Conservation (phyloP, 805 yeast genomes). For the Candida glaebosa region DNA sequence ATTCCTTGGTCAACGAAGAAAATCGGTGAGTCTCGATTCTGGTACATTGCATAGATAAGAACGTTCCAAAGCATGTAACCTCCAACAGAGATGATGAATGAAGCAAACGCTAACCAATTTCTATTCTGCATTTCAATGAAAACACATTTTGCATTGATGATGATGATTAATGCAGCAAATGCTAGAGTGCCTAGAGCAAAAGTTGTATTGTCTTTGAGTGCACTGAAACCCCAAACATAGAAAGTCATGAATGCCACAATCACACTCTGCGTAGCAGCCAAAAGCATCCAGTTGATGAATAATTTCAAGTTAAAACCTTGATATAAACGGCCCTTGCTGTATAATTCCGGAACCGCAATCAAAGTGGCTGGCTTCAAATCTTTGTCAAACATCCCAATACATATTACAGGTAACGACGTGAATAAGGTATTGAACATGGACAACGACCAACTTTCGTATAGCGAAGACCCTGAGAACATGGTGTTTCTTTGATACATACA, state of each 20-base stretch:
- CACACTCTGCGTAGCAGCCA: constrained; percentile 72
- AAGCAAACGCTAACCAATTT: constrained; percentile 62
- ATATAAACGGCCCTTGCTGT: constrained; percentile 69
- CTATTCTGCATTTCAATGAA: constrained; percentile 77
- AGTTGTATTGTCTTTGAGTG: constrained; percentile 68
- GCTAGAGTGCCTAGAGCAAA: constrained; percentile 78
- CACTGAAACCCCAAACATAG: constrained; percentile 66
- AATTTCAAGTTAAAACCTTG: constrained; percentile 68
- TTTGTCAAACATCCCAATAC: constrained; percentile 93
- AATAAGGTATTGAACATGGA: constrained; percentile 96
- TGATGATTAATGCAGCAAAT: constrained; percentile 66
- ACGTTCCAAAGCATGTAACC: constrained; percentile 89
- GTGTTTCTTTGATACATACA: constrained; percentile 82
- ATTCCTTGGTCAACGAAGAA: constrained; percentile 73
- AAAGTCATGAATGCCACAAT: constrained; percentile 65
- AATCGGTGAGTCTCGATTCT: constrained; percentile 48
- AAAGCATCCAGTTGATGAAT: constrained; percentile 73
- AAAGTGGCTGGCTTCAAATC: constrained; percentile 87
- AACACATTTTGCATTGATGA: constrained; percentile 77
- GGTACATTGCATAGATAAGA: constrained; percentile 67
- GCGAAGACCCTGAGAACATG: constrained; percentile 85
- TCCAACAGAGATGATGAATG: constrained; percentile 65
- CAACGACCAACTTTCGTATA: constrained; percentile 94
- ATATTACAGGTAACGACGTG: constrained; percentile 86
- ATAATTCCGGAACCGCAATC: constrained; percentile 88